Conservation (phyloP, 257 asterid genomes). For the Fraxinus cuspidata region DNA sequence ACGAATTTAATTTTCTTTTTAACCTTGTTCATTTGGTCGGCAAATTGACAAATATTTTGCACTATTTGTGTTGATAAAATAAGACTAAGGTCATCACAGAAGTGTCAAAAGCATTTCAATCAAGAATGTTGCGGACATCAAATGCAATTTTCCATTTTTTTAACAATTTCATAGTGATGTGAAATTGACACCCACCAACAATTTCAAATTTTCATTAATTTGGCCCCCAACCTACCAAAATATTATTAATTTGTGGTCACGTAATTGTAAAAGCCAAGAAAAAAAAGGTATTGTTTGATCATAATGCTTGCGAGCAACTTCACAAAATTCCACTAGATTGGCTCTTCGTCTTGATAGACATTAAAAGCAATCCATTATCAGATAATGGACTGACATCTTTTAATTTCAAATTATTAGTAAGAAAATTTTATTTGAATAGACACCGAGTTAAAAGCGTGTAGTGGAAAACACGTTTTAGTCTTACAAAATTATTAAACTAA, state of each 20-base stretch:
- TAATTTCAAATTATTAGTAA: no score
- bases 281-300: neutral
- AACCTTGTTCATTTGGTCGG: no score
- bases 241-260: neutral
- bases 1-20: no score
- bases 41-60: no score
- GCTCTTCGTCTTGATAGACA: neutral
- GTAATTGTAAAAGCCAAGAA: neutral
- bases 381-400: no score
- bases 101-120: neutral
- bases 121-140: slow-evolving; percentile 3
- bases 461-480: no score
- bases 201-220: neutral
- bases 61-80: no score
- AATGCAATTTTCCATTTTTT: slow-evolving; percentile 21
- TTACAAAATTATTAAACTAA: no score
- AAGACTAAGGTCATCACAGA: neutral
- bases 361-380: no score
- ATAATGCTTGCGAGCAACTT: slow-evolving; percentile 19
- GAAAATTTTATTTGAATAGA: no score
- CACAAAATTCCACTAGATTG: neutral
- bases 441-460: no score
- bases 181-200: slow-evolving; percentile 13
- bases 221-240: slow-evolving; percentile 18
- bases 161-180: neutral